Base-by-base conservation (phyloP, 495 filamentous ascomycete species). In the Evernia prunastri region DNA sequence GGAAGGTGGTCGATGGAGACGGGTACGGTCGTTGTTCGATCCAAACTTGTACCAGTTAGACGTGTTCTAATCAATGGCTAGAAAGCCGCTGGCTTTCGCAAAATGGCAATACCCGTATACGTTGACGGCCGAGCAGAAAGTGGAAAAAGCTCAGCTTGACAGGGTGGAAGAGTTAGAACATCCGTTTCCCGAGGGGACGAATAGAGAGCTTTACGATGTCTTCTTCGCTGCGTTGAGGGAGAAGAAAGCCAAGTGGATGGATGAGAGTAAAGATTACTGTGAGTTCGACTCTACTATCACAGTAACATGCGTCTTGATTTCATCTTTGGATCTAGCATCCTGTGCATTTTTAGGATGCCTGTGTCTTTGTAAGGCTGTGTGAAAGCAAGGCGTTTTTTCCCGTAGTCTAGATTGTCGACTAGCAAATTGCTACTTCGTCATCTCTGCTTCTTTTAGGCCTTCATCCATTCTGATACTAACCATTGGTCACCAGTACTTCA, bases 401-500 rank as follows among this genome's bases (percentile, higher is more conserved):
- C 2, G 2, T 5, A 33, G 29, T 0, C 27, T 33, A 9, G 5
- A 54, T 54, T 12, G 18, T 33, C 5, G 0, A 2, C 33, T 17
- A 54, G 20, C 31, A 12, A 11, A 31, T 31, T 13, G 0, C 11
- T 9, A 23, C n/a, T 12, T 10, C 23, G 10, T 23, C 45, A 12
- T 25, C 45, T 8, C 45, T 25, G n/a, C n/a, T 47, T 23, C 0
- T 25, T 1, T 3, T 10, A 9, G 42, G 1, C 45, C 13, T 47
- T 25, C 0, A 3, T 1, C 25, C 10, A 8, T 5, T 10, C 29
- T 35, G 1, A 0, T 18, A 33, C 29, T 54, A 7, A 54, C n/a
- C 6, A 33, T 10, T 8, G 6, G 17, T 54, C 29, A 11, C 29
- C 40, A 70, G 68, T 68, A 27, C 62, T 71, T 10, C 66, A 84